phyloP scores from a whole-genome alignment of 441 rosid genomes.

The Populus hybrid region DNA sequence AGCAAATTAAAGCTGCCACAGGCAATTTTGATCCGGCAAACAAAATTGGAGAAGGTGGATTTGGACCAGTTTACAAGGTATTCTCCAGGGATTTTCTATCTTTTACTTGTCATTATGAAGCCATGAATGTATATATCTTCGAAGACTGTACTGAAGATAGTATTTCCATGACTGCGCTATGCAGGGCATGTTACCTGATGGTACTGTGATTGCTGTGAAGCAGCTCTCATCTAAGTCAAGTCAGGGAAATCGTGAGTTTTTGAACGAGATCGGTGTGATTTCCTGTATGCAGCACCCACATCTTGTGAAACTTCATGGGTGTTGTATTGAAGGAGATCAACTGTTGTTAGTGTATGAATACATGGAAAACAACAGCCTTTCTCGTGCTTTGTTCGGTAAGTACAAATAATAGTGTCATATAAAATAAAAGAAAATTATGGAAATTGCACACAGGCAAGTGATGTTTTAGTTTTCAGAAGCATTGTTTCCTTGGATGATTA shows the following conservation, averaged over 20 bases:
- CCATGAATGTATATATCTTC: not conserved
- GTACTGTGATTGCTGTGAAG: slow-evolving; percentile 64
- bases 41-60: slow-evolving; percentile 23
- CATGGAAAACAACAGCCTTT: slow-evolving; percentile 50
- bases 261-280: slow-evolving; percentile 68
- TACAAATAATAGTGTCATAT: not conserved
- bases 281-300: slow-evolving; percentile 45
- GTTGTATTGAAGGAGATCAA: slow-evolving; percentile 48
- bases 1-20: slow-evolving; percentile 20
- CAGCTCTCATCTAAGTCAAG: slow-evolving; percentile 65
- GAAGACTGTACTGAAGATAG: not conserved
- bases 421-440: not conserved
- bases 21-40: slow-evolving; percentile 12
- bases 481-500: slow-evolving; percentile 9
- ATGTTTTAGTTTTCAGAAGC: slow-evolving; percentile 1
- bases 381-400: slow-evolving; percentile 43
- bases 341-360: slow-evolving; percentile 45
- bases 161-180: slow-evolving; percentile 3
- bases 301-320: slow-evolving; percentile 48
- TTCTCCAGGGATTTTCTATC: not conserved
- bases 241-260: slow-evolving; percentile 74
- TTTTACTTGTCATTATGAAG: not conserved
- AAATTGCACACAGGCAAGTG: too few species aligned
- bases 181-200: slow-evolving; percentile 57
- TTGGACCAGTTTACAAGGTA: slow-evolving; percentile 25